Conservation (phyloP, 2,329 filamentous ascomycete species). For the Botrytis galanthina region DNA sequence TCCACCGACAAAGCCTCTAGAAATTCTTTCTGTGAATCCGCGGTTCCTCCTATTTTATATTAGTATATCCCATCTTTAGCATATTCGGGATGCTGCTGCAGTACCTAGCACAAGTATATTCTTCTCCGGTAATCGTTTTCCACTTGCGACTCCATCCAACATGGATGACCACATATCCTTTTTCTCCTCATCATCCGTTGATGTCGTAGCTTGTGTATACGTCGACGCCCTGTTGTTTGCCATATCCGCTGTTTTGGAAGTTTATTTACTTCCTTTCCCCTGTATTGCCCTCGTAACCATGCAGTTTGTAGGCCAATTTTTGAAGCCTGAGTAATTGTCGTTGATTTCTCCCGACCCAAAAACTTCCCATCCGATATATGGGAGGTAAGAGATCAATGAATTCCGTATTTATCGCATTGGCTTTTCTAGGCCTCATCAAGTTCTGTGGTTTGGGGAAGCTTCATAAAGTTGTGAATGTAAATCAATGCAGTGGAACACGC, state of each 20-base stretch:
- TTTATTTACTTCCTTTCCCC: conserved; percentile 16
- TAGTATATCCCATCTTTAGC: conserved; percentile 27
- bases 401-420: conserved; percentile 17
- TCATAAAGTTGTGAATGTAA: conserved; percentile 29
- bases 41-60: conserved; percentile 64
- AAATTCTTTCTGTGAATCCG: conserved; percentile 82
- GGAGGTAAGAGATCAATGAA: conserved; percentile 1
- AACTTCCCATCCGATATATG: conserved; percentile 6
- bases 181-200: conserved; percentile 57
- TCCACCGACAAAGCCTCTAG: conserved; percentile 55
- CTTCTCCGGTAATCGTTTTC: conserved; percentile 87
- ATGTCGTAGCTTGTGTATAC: conserved; percentile 56
- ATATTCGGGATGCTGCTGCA: conserved; percentile 29
- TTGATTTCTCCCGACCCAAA: conserved; percentile 1
- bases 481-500: conserved; percentile 20
- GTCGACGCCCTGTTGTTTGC: conserved; percentile 38
- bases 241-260: conserved; percentile 27
- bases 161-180: conserved; percentile 94
- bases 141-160: conserved; percentile 85
- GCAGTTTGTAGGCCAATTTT: conserved; percentile 12
- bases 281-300: conserved; percentile 22
- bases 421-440: conserved; percentile 14
- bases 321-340: conserved; percentile 10
- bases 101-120: conserved; percentile 81
- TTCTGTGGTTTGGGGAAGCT: conserved; percentile 16